A percentile compares a stretch with the other conserved stretches of the same genome.
Conservation (phyloP, 495 filamentous ascomycete genomes). For the Rostrohypoxylon terebratum region DNA sequence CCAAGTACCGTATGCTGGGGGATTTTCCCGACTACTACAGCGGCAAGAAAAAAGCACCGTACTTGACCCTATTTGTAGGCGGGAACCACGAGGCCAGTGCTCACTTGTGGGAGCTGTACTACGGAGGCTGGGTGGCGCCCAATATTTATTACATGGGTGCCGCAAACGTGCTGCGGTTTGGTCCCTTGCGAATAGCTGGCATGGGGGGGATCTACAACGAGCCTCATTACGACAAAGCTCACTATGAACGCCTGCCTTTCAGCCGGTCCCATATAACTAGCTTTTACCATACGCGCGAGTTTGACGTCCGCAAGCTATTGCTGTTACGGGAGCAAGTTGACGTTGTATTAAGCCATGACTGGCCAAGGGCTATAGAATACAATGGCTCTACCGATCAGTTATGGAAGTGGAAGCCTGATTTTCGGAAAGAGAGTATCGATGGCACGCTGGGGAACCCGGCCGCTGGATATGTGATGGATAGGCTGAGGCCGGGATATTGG, state of each 20-base stretch:
- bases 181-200: conserved; percentile 86
- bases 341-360: conserved; percentile 92
- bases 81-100: conserved; percentile 96
- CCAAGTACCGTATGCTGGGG: conserved; percentile 83
- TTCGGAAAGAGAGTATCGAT: conserved; percentile 76
- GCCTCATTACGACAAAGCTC: conserved; percentile 82
- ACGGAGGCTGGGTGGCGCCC: conserved; percentile 96
- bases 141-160: conserved; percentile 98
- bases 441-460: conserved; percentile 82
- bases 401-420: conserved; percentile 76
- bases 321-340: conserved; percentile 86
- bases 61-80: conserved; percentile 89
- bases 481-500: conserved; percentile 86
- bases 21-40: conserved; percentile 96
- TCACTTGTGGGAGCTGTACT: conserved; percentile 89
- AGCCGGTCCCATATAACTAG: conserved; percentile 74
- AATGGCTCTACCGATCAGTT: conserved; percentile 72
- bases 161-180: conserved; percentile 84
- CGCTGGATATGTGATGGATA: conserved; percentile 79
- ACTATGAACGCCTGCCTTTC: conserved; percentile 90
- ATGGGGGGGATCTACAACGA: conserved; percentile 94
- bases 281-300: conserved; percentile 88
- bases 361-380: conserved; percentile 84
- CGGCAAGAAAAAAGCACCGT: conserved; percentile 79
- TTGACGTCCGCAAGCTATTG: conserved; percentile 93